Percentiles rank a stretch among this genome's conserved stretches.
phyloP scores from a whole-genome alignment of 805 yeast species.

The Pichia exigua region DNA sequence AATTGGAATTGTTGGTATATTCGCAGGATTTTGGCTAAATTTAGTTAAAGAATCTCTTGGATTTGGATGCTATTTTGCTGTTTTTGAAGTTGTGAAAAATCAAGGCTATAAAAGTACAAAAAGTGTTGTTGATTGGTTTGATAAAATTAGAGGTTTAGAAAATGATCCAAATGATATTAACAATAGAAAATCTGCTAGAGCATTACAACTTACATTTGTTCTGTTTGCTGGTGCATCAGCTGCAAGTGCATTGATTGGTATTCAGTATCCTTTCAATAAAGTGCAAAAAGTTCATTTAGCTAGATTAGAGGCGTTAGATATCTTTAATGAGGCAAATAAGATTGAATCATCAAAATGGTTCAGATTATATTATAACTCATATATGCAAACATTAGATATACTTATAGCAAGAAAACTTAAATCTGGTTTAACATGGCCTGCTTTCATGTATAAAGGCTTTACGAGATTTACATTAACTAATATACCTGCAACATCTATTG shows the following conservation, averaged over 20 bases:
- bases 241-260: constrained; percentile 63
- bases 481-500: constrained; percentile 85
- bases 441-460: constrained; percentile 76
- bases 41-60: constrained; percentile 73
- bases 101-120: constrained; percentile 47
- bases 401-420: constrained; percentile 45
- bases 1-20: constrained; percentile 76
- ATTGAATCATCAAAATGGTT: constrained; percentile 25
- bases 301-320: constrained; percentile 72
- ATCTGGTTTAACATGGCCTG: constrained; percentile 48
- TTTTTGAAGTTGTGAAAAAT: constrained; percentile 74
- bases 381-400: constrained; percentile 65
- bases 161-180: constrained; percentile 16
- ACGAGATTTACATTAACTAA: constrained; percentile 61
- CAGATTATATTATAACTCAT: constrained; percentile 62
- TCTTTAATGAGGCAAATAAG: constrained; percentile 36
- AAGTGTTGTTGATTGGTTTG: constrained; percentile 32
- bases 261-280: constrained; percentile 78
- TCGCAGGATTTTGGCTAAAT: constrained; percentile 81
- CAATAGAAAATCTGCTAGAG: constrained; percentile 27
- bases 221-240: constrained; percentile 85
- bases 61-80: constrained; percentile 75
- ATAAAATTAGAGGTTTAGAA: constrained; percentile 8
- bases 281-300: constrained; percentile 74
- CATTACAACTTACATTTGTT: constrained; percentile 61